Base-by-base conservation (phyloP, 306 rosid species). In the Corylus americana region DNA sequence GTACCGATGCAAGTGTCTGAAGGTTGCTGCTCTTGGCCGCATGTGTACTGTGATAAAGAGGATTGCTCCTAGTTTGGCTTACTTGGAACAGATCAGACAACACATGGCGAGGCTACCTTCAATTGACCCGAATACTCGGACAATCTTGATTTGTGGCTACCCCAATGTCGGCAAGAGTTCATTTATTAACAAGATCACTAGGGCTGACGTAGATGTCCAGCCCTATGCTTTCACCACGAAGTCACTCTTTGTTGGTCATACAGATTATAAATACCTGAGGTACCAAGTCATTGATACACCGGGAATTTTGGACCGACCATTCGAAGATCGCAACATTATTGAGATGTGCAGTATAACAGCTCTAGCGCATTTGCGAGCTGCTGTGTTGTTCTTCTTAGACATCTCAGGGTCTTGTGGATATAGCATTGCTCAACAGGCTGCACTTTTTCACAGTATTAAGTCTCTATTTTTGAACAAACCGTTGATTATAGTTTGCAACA, bases 291-390 rank as follows among this genome's bases (percentile, higher is more conserved):
- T 94, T 77, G 96, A 94, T 77, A 94, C 97, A 0, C 97, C 98
- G 0, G 97, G 98, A 71, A 94, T 94, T 85, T 85, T 94, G 91
- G 97, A 94, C 75, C 83, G 98, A 67, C 98, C 98, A 6, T 92
- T 94, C 69, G 98, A 94, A 71, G 96, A 90, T 79, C 91, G 97
- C 25, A 94, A 94, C 77, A 92, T 94, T 70, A 94, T 92, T 79
- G 97, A 94, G 91, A 94, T 94, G 98, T 89, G 97, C 83, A 89
- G 98, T 78, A 94, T 94, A 75, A 92, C 98, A 58, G 98, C 98
- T 64, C 84, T 94, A 27, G 97, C 97, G 9, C 98, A 94, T 88
- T 74, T 92, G 81, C 88, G 98, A 67, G 92, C 98, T 75, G 98
- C 98, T 1, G 91, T 92, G 47, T 73, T 94, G 93, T 93, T 92